phyloP scores from a whole-genome alignment of 75 land plant species.

The Cunninghamia lanceolata region DNA sequence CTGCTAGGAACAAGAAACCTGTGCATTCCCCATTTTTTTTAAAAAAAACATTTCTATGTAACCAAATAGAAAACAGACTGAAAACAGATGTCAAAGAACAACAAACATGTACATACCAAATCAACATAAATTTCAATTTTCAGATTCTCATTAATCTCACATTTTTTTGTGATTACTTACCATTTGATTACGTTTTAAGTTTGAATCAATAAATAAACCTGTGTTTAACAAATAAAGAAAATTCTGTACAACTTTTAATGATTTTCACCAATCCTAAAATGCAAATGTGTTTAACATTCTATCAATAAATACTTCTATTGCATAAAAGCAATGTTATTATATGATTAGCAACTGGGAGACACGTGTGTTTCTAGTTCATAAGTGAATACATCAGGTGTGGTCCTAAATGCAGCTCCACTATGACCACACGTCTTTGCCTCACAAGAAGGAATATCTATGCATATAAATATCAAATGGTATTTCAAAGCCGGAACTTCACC shows the following conservation, averaged over 20 bases:
- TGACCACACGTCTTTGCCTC: neutral
- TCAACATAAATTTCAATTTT: neutral
- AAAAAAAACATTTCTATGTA: neutral
- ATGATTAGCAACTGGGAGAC: neutral
- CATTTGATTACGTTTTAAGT: neutral
- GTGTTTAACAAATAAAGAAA: neutral
- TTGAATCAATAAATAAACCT: neutral
- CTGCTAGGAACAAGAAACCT: neutral
- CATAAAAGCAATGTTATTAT: neutral
- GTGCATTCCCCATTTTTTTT: neutral
- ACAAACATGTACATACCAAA: neutral
- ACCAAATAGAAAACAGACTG: conserved; percentile 10
- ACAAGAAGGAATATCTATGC: neutral
- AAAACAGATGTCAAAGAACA: neutral
- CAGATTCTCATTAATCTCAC: neutral
- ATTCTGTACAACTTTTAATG: neutral
- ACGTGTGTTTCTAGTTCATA: neutral
- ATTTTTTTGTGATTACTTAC: neutral
- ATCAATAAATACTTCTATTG: neutral
- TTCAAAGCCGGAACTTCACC: neutral
- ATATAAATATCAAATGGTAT: neutral
- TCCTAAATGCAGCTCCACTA: neutral
- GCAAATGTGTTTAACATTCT: neutral
- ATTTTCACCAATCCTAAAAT: neutral
- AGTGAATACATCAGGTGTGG: neutral